These are phyloP conservation scores for Colletotrichum spinosum DNA, from an alignment of 2,329 filamentous ascomycete species.

Conservation along the genomic window DNA sequence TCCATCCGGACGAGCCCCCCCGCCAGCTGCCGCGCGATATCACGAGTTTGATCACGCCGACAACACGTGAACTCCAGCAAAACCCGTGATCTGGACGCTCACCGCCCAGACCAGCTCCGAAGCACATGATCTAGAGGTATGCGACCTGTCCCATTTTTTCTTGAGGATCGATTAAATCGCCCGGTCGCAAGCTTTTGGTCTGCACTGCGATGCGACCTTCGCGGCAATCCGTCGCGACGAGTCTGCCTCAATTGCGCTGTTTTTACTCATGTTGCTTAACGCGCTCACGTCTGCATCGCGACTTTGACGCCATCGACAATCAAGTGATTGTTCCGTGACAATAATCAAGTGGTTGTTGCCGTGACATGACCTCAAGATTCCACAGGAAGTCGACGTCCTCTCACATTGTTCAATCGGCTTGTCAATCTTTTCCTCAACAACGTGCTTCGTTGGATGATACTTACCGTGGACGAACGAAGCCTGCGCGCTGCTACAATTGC, in stretches of 20 bases:
- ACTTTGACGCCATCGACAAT: conserved; percentile 11
- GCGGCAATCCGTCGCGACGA: no score
- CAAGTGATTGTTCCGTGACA: conserved; percentile 25
- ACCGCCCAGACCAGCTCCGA: conserved; percentile 40
- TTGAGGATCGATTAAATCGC: conserved; percentile 24
- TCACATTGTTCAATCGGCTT: no score
- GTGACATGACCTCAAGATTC: no score
- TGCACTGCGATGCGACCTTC: conserved; percentile 11
- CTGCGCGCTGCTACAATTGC: no score
- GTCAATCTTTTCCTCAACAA: no score
- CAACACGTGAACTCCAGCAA: conserved; percentile 43
- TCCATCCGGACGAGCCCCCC: conserved; percentile 31
- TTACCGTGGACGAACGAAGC: no score
- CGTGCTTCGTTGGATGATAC: no score
- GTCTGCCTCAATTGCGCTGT: conserved; percentile 14
- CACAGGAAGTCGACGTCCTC: no score
- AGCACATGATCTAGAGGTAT: conserved; percentile 61
- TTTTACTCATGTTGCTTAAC: conserved; percentile 1
- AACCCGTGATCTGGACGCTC: conserved; percentile 55
- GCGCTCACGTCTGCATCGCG: background rate
- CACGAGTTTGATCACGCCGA: conserved; percentile 60
- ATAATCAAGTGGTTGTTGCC: conserved; percentile 28
- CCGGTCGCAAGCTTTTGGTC: conserved; percentile 15
- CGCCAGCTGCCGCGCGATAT: conserved; percentile 53
- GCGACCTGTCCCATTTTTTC: conserved; percentile 40